A percentile compares a stretch with the other conserved stretches of the same genome.
phyloP scores from a whole-genome alignment of 345 rosid genomes.

The Rhodamnia rubescens region DNA sequence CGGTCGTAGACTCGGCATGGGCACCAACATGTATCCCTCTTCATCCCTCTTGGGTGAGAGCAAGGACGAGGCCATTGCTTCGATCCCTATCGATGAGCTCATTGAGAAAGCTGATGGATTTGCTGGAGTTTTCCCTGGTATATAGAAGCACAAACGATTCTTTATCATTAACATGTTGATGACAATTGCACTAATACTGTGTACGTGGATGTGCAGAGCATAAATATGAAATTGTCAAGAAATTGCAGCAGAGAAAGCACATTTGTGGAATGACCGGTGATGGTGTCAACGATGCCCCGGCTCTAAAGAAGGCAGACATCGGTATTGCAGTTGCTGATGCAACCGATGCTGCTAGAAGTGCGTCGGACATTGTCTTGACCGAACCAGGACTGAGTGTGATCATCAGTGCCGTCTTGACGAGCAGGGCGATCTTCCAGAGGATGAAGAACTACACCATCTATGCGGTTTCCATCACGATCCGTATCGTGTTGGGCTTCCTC shows the following conservation, averaged over 20 bases:
- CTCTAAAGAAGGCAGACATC: conserved; percentile 70
- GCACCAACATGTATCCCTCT: conserved; percentile 81
- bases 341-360: conserved; percentile 74
- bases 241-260: conserved; percentile 65
- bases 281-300: conserved; percentile 82
- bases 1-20: conserved; percentile 87
- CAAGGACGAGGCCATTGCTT: conserved; percentile 43
- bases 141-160: neutral
- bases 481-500: conserved; percentile 73
- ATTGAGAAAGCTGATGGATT: conserved; percentile 81
- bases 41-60: conserved; percentile 52
- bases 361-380: conserved; percentile 71
- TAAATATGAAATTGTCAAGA: conserved; percentile 70
- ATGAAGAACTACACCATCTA: conserved; percentile 93
- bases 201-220: conserved; percentile 29
- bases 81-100: conserved; percentile 57
- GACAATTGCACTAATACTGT: neutral
- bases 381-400: conserved; percentile 80
- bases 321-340: conserved; percentile 85
- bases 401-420: conserved; percentile 62
- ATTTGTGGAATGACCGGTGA: conserved; percentile 89
- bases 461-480: conserved; percentile 79
- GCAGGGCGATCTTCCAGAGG: conserved; percentile 82
- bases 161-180: neutral
- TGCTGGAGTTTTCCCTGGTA: conserved; percentile 89